phyloP scores from a whole-genome alignment of 768 basidiomycete genomes.

The Jaapia argillacea region DNA sequence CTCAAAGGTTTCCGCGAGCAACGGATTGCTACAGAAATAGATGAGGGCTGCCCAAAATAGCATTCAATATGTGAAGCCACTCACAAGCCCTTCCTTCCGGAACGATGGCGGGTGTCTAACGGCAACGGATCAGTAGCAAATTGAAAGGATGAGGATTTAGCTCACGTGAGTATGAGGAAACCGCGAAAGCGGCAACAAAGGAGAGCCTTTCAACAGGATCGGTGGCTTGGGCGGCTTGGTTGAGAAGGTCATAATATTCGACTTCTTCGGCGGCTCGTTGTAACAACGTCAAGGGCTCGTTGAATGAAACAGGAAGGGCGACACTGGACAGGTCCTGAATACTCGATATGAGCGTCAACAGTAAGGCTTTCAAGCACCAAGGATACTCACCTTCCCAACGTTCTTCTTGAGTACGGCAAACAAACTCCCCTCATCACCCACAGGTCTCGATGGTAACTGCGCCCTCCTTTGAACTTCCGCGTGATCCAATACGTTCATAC shows the following conservation, averaged over 20 bases:
- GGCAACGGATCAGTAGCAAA: too few species aligned
- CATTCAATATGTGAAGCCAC: slow-evolving; percentile 16
- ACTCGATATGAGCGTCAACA: slow-evolving; percentile 1
- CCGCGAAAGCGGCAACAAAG: slow-evolving; percentile 75
- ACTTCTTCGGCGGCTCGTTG: slow-evolving; percentile 79
- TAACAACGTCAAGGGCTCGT: slow-evolving; percentile 77
- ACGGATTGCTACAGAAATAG: slow-evolving; percentile 53
- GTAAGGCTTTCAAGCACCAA: slow-evolving; percentile 1
- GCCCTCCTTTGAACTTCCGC: slow-evolving; percentile 37
- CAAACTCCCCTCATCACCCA: slow-evolving; percentile 72
- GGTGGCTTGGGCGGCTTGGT: slow-evolving; percentile 44
- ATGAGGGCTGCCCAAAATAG: slow-evolving; percentile 1
- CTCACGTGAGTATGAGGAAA: slow-evolving; percentile 80
- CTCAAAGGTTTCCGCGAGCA: slow-evolving; percentile 86
- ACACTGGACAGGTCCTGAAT: slow-evolving; percentile 75
- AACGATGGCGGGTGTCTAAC: slow-evolving; percentile 66
- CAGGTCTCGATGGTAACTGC: slow-evolving; percentile 45
- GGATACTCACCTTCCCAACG: slow-evolving; percentile 59
- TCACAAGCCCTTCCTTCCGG: slow-evolving; percentile 83
- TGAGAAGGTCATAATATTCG: slow-evolving; percentile 66
- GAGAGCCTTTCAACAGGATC: slow-evolving; percentile 63
- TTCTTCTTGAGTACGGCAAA: slow-evolving; percentile 82
- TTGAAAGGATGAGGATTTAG: too few species aligned
- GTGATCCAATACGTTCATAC: slow-evolving; percentile 3
- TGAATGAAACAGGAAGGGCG: slow-evolving; percentile 82